Evolutionary conservation across 2,329 filamentous ascomycete species (phyloP).

Genomic region (Lizonia empirigonia): DNA sequence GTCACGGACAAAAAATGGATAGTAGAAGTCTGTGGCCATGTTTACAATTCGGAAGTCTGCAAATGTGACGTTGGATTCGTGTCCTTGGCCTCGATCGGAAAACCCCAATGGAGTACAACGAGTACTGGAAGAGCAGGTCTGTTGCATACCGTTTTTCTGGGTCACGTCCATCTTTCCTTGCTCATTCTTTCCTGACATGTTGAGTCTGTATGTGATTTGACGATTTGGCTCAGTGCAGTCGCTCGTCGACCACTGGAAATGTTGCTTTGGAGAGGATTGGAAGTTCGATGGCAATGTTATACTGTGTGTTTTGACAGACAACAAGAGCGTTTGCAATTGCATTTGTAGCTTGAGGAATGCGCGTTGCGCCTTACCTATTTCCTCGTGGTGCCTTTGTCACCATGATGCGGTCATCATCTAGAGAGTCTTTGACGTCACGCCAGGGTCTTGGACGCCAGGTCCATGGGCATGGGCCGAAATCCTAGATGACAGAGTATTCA

Average conservation of each 20-base stretch:
- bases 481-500: neutral
- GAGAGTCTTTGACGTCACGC: slow-evolving; percentile 14
- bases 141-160: slow-evolving; percentile 33
- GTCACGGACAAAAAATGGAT: neutral
- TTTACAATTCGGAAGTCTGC: no score
- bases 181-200: slow-evolving; percentile 18
- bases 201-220: slow-evolving; percentile 11
- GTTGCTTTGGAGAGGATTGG: neutral
- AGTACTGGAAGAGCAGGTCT: neutral
- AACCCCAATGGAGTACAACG: neutral
- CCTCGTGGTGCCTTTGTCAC: slow-evolving; percentile 10
- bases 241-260: neutral
- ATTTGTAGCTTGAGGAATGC: slow-evolving; percentile 5
- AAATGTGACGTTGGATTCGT: no score
- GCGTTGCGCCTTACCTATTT: slow-evolving; percentile 8
- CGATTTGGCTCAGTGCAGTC: neutral
- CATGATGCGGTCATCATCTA: slow-evolving; percentile 19
- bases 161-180: slow-evolving; percentile 33
- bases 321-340: neutral
- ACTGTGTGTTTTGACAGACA: neutral
- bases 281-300: neutral
- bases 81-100: no score
- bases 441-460: slow-evolving; percentile 12
- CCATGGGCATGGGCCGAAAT: neutral
- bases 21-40: no score